Conservation (phyloP, 1,284 basidiomycete species). For the Ustanciosporium gigantosporum region DNA sequence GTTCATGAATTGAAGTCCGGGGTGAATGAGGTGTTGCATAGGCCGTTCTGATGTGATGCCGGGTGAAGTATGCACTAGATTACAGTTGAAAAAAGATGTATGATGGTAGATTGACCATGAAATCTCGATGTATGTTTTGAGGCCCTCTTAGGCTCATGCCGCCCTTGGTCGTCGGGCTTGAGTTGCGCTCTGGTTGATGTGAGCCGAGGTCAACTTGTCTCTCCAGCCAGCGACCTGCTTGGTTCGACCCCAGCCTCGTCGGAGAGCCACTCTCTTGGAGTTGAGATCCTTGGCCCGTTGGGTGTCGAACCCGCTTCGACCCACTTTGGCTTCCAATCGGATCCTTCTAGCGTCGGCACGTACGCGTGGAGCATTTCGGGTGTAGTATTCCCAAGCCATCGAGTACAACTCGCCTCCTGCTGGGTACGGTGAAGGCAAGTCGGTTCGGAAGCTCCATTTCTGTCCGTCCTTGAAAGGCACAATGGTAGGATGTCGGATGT, state of each 20-base stretch:
- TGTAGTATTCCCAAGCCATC: constrained; percentile 59
- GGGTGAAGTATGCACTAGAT: no score
- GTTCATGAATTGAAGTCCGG: no score
- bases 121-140: no score
- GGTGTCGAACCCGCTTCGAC: constrained; percentile 42
- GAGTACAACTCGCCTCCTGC: constrained; percentile 55
- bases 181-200: no score
- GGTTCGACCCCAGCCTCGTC: constrained; percentile 50
- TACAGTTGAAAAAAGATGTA: no score
- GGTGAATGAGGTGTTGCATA: no score
- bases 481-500: constrained; percentile 93
- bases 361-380: constrained; percentile 52
- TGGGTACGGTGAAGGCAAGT: constrained; percentile 57
- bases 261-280: constrained; percentile 33
- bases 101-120: no score
- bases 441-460: constrained; percentile 44
- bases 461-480: constrained; percentile 66
- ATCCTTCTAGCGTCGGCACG: constrained; percentile 49
- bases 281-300: constrained; percentile 49
- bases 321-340: constrained; percentile 46
- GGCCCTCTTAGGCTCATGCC: no score
- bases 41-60: no score
- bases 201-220: constrained; percentile 14
- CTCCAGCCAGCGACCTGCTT: constrained; percentile 33
- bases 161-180: no score